These are phyloP conservation scores for Apiospora hydei DNA, from an alignment of 2,329 filamentous ascomycete species.

Conservation along the genomic window DNA sequence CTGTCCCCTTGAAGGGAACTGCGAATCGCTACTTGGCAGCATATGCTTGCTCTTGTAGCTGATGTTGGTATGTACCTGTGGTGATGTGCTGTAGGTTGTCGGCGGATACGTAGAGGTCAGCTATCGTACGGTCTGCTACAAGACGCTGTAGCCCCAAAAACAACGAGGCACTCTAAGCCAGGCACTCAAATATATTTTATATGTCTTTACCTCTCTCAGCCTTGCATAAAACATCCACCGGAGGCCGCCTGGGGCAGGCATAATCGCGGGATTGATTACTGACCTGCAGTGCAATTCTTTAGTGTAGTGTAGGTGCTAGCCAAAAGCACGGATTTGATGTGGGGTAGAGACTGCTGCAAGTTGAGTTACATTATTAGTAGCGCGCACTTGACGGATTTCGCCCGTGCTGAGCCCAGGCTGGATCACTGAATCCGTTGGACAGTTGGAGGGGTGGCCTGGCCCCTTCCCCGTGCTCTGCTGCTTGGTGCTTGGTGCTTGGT, in stretches of 20 bases:
- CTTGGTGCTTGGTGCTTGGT: no score
- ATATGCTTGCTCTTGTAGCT: not conserved
- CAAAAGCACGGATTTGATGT: not conserved
- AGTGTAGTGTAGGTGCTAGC: not conserved
- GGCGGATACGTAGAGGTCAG: not conserved
- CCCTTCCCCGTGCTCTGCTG: conserved; percentile 1
- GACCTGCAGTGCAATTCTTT: not conserved
- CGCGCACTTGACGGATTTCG: not conserved
- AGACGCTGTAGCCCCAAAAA: not conserved
- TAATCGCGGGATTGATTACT: conserved; percentile 3
- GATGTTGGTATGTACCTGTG: not conserved
- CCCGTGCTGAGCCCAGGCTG: no score
- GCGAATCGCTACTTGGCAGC: not conserved
- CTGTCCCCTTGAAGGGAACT: not conserved
- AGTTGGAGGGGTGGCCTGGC: conserved; percentile 13
- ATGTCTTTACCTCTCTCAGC: not conserved
- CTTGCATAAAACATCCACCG: not conserved
- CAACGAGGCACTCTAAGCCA: not conserved
- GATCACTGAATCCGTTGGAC: conserved; percentile 4
- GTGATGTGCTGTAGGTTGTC: not conserved
- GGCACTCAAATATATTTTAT: no score
- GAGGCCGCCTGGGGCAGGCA: not conserved
- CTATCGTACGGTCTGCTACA: not conserved
- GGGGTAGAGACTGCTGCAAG: not conserved
- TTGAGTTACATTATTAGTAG: not conserved